These are phyloP conservation scores for Chalciporus pseudorubinellus DNA, from an alignment of 768 basidiomycete genomes.

Conservation along the genomic window DNA sequence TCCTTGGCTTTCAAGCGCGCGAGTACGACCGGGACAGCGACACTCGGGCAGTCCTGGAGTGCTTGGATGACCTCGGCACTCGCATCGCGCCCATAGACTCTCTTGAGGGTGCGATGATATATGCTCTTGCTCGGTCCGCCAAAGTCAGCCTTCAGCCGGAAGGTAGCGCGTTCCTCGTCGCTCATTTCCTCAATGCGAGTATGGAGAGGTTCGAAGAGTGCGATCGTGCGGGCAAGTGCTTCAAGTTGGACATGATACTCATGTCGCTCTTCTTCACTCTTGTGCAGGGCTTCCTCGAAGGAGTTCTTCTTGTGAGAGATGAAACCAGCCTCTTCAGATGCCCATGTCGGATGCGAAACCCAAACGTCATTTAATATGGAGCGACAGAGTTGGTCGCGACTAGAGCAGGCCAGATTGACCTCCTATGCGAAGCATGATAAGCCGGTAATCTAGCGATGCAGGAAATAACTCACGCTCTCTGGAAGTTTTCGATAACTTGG, in stretches of 20 bases:
- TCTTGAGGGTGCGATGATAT: conserved; percentile 92
- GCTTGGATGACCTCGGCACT: conserved; percentile 77
- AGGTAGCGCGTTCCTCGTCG: conserved; percentile 75
- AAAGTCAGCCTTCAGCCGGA: conserved; percentile 82
- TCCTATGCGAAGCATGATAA: conserved; percentile 52
- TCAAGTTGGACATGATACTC: conserved; percentile 97
- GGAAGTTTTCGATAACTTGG: conserved; percentile 93
- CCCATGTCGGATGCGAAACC: conserved; percentile 99
- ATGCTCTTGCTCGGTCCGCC: conserved; percentile 86
- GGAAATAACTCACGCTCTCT: conserved; percentile 63
- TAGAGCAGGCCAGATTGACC: conserved; percentile 86
- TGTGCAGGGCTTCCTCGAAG: conserved; percentile 94
- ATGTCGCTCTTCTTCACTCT: conserved; percentile 96
- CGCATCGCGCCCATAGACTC: conserved; percentile 83
- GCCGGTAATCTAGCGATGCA: not conserved
- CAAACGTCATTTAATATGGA: conserved; percentile 96
- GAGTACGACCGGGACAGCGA: conserved; percentile 90
- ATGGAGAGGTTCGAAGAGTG: conserved; percentile 84
- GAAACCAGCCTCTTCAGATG: conserved; percentile 93
- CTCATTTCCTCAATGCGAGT: conserved; percentile 86
- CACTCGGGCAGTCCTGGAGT: conserved; percentile 86
- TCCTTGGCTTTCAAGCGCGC: conserved; percentile 88
- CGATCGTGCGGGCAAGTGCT: conserved; percentile 85
- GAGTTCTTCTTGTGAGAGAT: conserved; percentile 95
- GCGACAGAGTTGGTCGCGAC: conserved; percentile 90